phyloP scores from a whole-genome alignment of 148 eudicot species.

The Diospyros lotus region DNA sequence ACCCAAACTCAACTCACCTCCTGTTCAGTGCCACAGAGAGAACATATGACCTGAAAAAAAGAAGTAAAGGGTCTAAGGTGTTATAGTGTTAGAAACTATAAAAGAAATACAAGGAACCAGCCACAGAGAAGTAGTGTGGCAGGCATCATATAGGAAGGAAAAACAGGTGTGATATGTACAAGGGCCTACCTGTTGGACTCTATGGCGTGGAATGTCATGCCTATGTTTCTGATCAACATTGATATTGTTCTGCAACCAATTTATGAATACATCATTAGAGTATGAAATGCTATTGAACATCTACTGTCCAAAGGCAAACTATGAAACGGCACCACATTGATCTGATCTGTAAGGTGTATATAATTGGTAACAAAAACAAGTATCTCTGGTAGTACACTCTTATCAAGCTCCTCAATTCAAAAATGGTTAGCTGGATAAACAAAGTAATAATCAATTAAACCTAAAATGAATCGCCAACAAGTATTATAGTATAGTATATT shows the following conservation, averaged over 20 bases:
- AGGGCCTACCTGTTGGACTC: slow-evolving; percentile 47
- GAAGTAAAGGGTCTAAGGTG: not conserved
- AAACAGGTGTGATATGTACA: not conserved
- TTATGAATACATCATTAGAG: slow-evolving; percentile 2
- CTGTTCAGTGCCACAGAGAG: slow-evolving; percentile 86
- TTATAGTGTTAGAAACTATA: not conserved
- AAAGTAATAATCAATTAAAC: not conserved
- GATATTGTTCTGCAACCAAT: slow-evolving; percentile 56
- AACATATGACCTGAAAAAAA: slow-evolving; percentile 65
- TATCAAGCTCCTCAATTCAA: not conserved
- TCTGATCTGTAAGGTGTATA: not conserved
- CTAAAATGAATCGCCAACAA: not conserved
- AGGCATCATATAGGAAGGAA: not conserved
- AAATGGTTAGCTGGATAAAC: not conserved
- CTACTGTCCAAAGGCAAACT: not conserved
- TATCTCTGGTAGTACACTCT: not conserved
- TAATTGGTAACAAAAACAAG: not conserved
- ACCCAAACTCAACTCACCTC: slow-evolving; percentile 51
- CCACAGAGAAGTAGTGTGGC: not conserved
- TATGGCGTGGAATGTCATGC: slow-evolving; percentile 79
- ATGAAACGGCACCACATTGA: not conserved
- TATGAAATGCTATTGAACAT: not conserved
- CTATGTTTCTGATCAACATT: slow-evolving; percentile 49
- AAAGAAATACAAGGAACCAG: not conserved
- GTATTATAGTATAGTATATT: not conserved